Percentiles rank a stretch among this genome's conserved stretches.
Conservation (phyloP, 352 stramenopile genomes). For the Pythium scleroteichum region DNA sequence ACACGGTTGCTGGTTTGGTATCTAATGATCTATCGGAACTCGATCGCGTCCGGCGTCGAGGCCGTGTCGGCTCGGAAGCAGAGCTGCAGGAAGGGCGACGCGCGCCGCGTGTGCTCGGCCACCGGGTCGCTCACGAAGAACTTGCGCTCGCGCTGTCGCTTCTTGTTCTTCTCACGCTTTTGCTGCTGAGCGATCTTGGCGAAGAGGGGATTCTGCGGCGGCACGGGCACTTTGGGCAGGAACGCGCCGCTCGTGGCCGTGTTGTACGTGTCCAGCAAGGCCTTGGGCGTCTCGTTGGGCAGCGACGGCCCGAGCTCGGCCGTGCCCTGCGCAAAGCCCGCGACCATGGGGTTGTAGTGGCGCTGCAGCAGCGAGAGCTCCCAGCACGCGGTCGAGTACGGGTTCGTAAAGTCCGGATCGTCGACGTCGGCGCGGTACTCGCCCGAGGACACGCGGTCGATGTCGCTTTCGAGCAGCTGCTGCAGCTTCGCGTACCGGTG, state of each 20-base stretch:
- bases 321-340: conserved; percentile 63
- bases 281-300: conserved; percentile 65
- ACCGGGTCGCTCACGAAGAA: conserved; percentile 76
- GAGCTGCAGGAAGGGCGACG: conserved; percentile 41
- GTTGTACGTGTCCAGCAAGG: conserved; percentile 69
- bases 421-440: conserved; percentile 91
- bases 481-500: conserved; percentile 93
- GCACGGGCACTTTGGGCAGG: conserved; percentile 59
- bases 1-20: neutral
- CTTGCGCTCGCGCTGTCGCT: conserved; percentile 53
- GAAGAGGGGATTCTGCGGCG: conserved; percentile 67
- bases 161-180: conserved; percentile 58
- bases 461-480: conserved; percentile 95
- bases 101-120: conserved; percentile 23
- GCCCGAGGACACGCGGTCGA: conserved; percentile 93
- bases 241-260: conserved; percentile 43
- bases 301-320: conserved; percentile 57
- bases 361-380: conserved; percentile 89
- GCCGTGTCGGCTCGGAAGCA: conserved; percentile 34
- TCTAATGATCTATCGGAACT: conserved; percentile 32
- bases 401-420: conserved; percentile 95
- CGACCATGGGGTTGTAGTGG: conserved; percentile 85
- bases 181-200: conserved; percentile 56
- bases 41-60: conserved; percentile 8
- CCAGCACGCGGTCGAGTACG: conserved; percentile 93